These are phyloP conservation scores for Austroboletus olivaceoglutinosus DNA, from an alignment of 1,284 basidiomycete genomes.

Conservation along the genomic window DNA sequence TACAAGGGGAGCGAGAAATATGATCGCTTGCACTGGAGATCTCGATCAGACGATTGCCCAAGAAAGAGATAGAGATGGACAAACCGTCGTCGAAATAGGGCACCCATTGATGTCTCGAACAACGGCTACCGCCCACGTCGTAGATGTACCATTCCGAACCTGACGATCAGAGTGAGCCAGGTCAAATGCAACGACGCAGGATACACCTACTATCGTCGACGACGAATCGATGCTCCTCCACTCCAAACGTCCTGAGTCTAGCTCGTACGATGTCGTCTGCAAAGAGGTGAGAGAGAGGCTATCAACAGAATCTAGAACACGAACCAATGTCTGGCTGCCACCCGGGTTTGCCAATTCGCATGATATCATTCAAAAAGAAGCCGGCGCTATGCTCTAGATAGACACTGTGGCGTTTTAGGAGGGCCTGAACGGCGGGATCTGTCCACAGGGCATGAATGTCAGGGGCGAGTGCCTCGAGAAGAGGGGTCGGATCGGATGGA, in stretches of 20 bases:
- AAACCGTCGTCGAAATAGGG: conserved; percentile 63
- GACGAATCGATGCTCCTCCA: conserved; percentile 63
- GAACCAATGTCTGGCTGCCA: conserved; percentile 59
- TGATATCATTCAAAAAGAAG: conserved; percentile 67
- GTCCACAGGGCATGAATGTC: conserved; percentile 64
- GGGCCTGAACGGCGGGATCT: conserved; percentile 49
- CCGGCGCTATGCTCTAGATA: conserved; percentile 58
- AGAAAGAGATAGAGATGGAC: not conserved
- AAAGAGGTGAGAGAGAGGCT: not conserved
- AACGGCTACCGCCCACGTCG: conserved; percentile 65
- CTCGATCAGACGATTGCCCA: conserved; percentile 4
- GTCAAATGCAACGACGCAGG: conserved; percentile 9
- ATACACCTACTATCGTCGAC: conserved; percentile 47
- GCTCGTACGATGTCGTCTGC: conserved; percentile 63
- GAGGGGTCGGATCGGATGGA: conserved; percentile 44
- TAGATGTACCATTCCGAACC: conserved; percentile 64
- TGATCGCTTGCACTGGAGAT: conserved; percentile 41
- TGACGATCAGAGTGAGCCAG: conserved; percentile 20
- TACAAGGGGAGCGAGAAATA: conserved; percentile 50
- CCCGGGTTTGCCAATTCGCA: conserved; percentile 50
- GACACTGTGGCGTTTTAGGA: conserved; percentile 48
- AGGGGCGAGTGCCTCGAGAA: conserved; percentile 55
- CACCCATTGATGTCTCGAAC: conserved; percentile 58
- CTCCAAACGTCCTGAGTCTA: conserved; percentile 62
- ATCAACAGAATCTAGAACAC: not conserved